Base-by-base conservation (phyloP, 768 basidiomycete genomes). In the Psilocybe sp. region DNA sequence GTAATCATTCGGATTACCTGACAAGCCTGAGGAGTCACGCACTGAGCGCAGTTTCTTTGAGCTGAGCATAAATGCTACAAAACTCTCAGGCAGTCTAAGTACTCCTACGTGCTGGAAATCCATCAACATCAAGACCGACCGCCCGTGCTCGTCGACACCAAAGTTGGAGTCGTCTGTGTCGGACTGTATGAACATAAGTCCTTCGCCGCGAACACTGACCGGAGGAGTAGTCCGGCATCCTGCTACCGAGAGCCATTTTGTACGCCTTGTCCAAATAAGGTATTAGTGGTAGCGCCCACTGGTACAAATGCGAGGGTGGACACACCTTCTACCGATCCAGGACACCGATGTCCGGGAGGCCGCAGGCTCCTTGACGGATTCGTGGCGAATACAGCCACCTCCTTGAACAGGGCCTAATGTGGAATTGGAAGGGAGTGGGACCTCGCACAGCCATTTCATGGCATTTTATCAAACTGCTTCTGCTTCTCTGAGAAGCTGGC, bases 101-200 rank as follows among this genome's bases (percentile, higher is more conserved):
- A 60, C 23, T 42, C 57, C 63, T 40, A 67, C 49, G 13, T 50
- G 49, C 13, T 28, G 48, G 47, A 68, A 67, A 46, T 67, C 58
- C 42, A 68, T 44, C 34, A 68, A 33, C 42, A 68, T 44, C 34
- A 68, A 33, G 47, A 60, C 55, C 33, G 55, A 60, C 28, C 45
- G 57, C 41, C 61, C 61, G 18, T 57, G 23, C 11, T 58, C 45
- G 52, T 66, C 63, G 44, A 68, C 51, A 42, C 51, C 60, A 46
- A 68, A 68, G 50, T 64, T 66, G 53, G 51, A 48, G 33, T n/a
- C 7, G 48, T 64, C 14, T 51, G 66, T 60, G 59, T 66, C 60
- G 53, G 63, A 56, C 56, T 68, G 67, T 31, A 45, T 62, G 59
- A 64, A 64, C 33, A 67, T 59, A 7, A 65, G 45, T 19, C 39